Evolutionary conservation across 1,139 yeast genomes (phyloP).

Genomic region (Sugiyamaella japonica): DNA sequence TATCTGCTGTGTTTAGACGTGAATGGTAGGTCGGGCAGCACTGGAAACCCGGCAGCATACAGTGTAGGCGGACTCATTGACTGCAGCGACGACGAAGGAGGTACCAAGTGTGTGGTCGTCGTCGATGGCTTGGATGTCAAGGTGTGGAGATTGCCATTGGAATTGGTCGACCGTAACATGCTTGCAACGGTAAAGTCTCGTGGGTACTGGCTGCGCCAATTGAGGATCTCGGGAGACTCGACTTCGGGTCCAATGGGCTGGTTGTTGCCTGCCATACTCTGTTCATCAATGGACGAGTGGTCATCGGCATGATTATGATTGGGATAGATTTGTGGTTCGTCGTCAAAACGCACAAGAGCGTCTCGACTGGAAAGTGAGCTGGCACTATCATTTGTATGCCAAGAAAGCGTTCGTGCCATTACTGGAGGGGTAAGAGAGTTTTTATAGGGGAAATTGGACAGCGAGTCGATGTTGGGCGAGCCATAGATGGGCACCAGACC

Average conservation of each 20-base stretch:
- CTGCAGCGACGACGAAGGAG: slow-evolving; percentile 9
- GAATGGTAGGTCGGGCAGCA: slow-evolving; percentile 17
- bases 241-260: not conserved
- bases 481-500: slow-evolving; percentile 30
- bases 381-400: slow-evolving; percentile 14
- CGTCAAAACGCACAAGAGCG: slow-evolving; percentile 7
- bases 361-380: slow-evolving; percentile 8
- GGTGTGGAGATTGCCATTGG: slow-evolving; percentile 2
- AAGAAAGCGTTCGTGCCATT: slow-evolving; percentile 13
- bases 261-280: not conserved
- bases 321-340: slow-evolving; percentile 8
- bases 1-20: slow-evolving; percentile 8
- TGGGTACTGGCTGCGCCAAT: slow-evolving; percentile 17
- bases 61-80: slow-evolving; percentile 14
- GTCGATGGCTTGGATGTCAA: not conserved
- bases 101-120: not conserved
- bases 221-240: slow-evolving; percentile 12
- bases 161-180: slow-evolving; percentile 12
- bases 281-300: not conserved
- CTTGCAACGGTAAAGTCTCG: slow-evolving; percentile 18
- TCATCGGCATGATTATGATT: not conserved
- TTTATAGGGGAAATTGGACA: slow-evolving; percentile 29
- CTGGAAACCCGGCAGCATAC: slow-evolving; percentile 19
- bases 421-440: slow-evolving; percentile 28
- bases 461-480: slow-evolving; percentile 27